Evolutionary conservation across 768 basidiomycete species (phyloP), one percentile per base, ranked within the genome.

Genomic region (Trametes punicea): DNA sequence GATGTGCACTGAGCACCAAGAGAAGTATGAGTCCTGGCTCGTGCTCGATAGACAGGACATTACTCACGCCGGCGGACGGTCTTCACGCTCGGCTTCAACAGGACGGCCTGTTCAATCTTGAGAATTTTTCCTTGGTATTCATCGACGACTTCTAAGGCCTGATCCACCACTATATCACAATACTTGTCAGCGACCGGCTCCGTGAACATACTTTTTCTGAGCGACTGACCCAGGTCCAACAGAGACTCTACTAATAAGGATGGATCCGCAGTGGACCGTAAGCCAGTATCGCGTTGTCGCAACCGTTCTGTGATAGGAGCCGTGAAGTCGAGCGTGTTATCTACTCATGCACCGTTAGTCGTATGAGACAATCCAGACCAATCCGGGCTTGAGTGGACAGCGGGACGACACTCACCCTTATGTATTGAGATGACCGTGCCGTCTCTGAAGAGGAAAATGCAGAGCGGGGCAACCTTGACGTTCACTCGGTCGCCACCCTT

Each of bases 201-300:
- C n/a, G n/a, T 39, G 27, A 29, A 40, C 25, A 9, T 13, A 55
- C n/a, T 15, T 4, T 15, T 2, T 27, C 15, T 1, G 8, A 4
- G 36, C 21, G 5, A 67, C 71, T 4, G 18, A 76, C 75, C 66
- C 2, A 76, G 74, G 66, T 90, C 89, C 36, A 92, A 71, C 21
- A 92, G 62, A 30, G 80, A 80, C 66, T 90, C 82, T 2, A 90
- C 77, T 7, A 92, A 73, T 11, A 92, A 70, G 10, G 84, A 85
- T 4, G 84, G 75, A 62, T 90, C 89, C 23, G 81, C 81, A 0
- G 83, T 81, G 40, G 74, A 77, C 27, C 86, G 76, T 5, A 90
- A 70, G 5, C 81, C 74, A 0, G 86, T 85, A 59, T 87, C 82
- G 2, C 75, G 71, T 55, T 81, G 79, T 20, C 75, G 73, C 45